Evolutionary conservation across 805 yeast genomes (phyloP).

Genomic region (Candida rishiriensis): DNA sequence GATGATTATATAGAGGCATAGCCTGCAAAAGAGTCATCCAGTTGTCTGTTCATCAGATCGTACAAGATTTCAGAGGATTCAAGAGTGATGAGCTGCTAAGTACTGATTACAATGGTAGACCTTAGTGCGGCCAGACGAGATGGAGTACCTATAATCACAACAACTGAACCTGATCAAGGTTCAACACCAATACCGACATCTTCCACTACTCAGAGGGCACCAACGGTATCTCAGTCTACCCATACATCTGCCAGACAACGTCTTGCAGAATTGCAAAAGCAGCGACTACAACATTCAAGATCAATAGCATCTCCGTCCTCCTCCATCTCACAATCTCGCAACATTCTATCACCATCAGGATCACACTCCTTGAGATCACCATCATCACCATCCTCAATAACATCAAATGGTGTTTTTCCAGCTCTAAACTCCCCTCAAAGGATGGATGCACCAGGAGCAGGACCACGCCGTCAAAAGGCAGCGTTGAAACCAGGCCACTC

Average conservation of each 20-base stretch:
- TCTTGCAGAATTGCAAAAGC: conserved; percentile 7
- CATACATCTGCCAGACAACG: conserved; percentile 2
- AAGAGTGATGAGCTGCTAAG: too few relatives aligned
- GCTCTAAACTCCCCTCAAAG: conserved; percentile 17
- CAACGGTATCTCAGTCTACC: too few relatives aligned
- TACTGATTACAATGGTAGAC: too few relatives aligned
- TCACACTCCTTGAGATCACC: too few relatives aligned
- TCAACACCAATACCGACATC: neutral
- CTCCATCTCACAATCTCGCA: conserved; percentile 5
- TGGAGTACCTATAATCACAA: neutral
- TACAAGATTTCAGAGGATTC: too few relatives aligned
- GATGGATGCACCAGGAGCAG: conserved; percentile 9
- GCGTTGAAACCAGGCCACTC: conserved; percentile 74
- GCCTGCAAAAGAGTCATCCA: too few relatives aligned
- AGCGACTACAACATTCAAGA: conserved; percentile 4
- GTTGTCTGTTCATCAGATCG: too few relatives aligned
- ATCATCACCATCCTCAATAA: too few relatives aligned
- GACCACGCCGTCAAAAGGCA: conserved; percentile 46
- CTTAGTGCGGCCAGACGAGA: too few relatives aligned
- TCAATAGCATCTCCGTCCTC: conserved; percentile 1
- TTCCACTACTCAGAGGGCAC: too few relatives aligned
- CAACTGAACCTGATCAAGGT: neutral
- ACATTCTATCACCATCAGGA: conserved; percentile 12
- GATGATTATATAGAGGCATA: too few relatives aligned
- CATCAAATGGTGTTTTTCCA: conserved; percentile 8